Base-by-base conservation (phyloP, 306 rosid genomes). In the Begonia masoniana region DNA sequence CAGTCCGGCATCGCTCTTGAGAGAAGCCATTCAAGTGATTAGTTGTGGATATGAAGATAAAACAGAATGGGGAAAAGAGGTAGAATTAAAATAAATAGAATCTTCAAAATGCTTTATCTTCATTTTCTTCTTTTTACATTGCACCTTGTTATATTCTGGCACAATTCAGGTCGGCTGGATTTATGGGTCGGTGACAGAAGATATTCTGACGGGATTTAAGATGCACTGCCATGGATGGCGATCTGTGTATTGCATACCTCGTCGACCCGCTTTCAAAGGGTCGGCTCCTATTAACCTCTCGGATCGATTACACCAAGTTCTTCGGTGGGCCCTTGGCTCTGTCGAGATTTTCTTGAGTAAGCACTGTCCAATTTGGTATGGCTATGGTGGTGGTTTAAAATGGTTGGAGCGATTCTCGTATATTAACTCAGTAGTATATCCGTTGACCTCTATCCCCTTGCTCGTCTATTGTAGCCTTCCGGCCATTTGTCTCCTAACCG, bases 141-240 rank as follows among this genome's bases (percentile, higher is more conserved):
- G 39, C 39, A 31, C 39, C 39, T 6, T 6, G 0, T 26, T 31
- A 31, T 31, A 58, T 54, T 48, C 15, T 77, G 68, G 55, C 54
- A 57, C 45, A 39, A 7, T 58, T 45, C 71, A 92, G 99, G 92
- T 81, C 71, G 99, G 99, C 15, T 92, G 96, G 99, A 92, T 92
- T 51, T 92, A 92, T 67, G 99, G 96, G 59, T 86, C 96, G 13
- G 99, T 92, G 60, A 92, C 99, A 6, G 99, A 92, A 69, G 99
- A 92, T 72, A 92, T 92, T 74, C 77, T 92, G 76, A 92, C 96
- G 51, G 99, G 99, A 62, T 92, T 92, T 62, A 92, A 92, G 76
- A 92, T 92, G 99, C 99, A 92, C 48, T 92, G 99, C 71, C 99
- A 92, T 59, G 99, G 99, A 50, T 92, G 99, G 99, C 77, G 93